phyloP scores from a whole-genome alignment of 331 rosid genomes.

The Malus hybrid region DNA sequence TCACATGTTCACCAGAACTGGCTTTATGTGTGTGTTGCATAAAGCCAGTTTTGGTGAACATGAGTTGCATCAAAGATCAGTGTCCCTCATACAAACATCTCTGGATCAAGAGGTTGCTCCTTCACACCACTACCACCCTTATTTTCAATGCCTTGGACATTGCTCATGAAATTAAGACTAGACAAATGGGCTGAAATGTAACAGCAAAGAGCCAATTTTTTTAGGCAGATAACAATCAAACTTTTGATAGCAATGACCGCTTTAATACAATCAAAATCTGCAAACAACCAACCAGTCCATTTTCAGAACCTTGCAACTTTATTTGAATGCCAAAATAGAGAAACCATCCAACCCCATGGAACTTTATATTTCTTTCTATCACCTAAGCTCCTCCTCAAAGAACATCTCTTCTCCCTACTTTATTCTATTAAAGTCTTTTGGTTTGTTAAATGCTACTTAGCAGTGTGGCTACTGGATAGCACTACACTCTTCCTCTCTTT shows the following conservation, averaged over 20 bases:
- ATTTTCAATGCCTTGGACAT: neutral
- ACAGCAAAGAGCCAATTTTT: neutral
- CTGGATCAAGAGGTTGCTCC: neutral
- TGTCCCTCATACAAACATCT: neutral
- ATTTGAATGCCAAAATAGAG: no score
- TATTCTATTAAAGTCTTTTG: neutral
- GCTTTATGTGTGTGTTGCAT: neutral
- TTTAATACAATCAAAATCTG: neutral
- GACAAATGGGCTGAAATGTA: neutral
- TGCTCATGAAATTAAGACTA: neutral
- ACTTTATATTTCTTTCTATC: neutral
- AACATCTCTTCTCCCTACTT: neutral
- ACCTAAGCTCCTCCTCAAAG: neutral
- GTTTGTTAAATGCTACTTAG: neutral
- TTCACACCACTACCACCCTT: neutral
- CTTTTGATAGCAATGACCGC: neutral
- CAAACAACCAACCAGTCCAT: neutral
- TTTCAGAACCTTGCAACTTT: no score
- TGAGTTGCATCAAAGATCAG: no score
- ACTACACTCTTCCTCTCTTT: neutral
- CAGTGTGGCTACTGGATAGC: neutral
- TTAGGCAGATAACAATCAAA: neutral
- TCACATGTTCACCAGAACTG: neutral
- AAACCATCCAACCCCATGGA: no score
- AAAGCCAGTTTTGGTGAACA: no score